Conservation (phyloP, 306 rosid genomes). For the Acacia confusa region DNA sequence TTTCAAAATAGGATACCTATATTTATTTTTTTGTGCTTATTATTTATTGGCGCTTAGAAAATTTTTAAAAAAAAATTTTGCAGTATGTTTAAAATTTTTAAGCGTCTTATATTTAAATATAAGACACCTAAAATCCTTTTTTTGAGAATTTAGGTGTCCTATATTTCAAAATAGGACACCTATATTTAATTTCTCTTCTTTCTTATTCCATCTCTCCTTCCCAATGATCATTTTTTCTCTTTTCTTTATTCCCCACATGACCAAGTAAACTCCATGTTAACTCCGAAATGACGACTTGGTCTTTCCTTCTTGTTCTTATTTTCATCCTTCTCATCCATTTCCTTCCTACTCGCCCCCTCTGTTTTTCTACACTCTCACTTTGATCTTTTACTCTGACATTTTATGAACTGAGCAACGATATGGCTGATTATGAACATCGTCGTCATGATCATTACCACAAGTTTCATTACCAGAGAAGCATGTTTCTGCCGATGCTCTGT, state of each 20-base stretch:
- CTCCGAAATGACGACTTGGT: slow-evolving; percentile 30
- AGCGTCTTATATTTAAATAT: too few species aligned
- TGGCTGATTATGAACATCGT: slow-evolving; percentile 49
- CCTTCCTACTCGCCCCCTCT: background rate
- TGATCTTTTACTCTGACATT: slow-evolving; percentile 10
- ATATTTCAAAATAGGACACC: too few species aligned
- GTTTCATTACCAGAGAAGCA: slow-evolving; percentile 35
- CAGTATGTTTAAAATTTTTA: too few species aligned
- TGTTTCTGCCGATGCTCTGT: slow-evolving; percentile 82
- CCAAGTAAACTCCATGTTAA: slow-evolving; percentile 9
- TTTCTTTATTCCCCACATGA: slow-evolving; percentile 3
- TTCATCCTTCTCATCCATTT: background rate
- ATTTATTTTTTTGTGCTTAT: too few species aligned
- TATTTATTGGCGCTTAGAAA: too few species aligned
- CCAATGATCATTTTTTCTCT: slow-evolving; percentile 19
- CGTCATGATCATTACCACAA: slow-evolving; percentile 32
- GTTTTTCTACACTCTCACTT: background rate
- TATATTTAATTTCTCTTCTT: too few species aligned
- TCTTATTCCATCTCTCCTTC: background rate
- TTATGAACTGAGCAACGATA: background rate
- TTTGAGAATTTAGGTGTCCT: too few species aligned
- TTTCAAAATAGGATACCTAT: too few species aligned
- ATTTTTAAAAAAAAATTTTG: too few species aligned
- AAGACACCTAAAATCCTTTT: too few species aligned
- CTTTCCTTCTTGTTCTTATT: slow-evolving; percentile 17